These are phyloP conservation scores for Kodamaea neixiangensis DNA, from an alignment of 805 yeast species.

Conservation along the genomic window DNA sequence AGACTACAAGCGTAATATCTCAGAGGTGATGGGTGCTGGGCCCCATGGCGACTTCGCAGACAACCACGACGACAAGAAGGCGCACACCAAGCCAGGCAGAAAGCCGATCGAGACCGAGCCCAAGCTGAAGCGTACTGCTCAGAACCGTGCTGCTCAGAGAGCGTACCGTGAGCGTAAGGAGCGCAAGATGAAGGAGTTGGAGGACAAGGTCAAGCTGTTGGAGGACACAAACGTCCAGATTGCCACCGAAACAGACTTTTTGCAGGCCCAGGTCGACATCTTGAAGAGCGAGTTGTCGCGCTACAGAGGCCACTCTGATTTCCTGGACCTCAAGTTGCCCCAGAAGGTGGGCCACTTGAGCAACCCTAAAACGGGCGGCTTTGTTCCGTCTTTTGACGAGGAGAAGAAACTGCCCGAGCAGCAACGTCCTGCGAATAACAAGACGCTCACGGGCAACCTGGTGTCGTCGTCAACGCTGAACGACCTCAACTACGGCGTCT, in stretches of 20 bases:
- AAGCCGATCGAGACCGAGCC: conserved; percentile 80
- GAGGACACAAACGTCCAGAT: conserved; percentile 73
- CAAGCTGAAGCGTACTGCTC: conserved; percentile 89
- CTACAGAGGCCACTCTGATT: conserved; percentile 46
- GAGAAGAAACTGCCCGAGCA: neutral
- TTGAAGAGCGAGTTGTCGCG: conserved; percentile 70
- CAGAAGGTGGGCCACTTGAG: conserved; percentile 31
- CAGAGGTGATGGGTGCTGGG: conserved; percentile 17
- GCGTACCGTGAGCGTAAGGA: conserved; percentile 96
- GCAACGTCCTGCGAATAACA: conserved; percentile 9
- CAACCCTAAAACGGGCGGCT: conserved; percentile 20
- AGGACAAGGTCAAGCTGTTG: conserved; percentile 68
- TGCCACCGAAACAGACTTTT: conserved; percentile 67
- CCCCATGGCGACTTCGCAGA: neutral
- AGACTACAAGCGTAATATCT: conserved; percentile 34
- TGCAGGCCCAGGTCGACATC: conserved; percentile 74
- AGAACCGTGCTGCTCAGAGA: conserved; percentile 97
- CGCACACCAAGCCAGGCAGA: conserved; percentile 69
- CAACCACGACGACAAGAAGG: conserved; percentile 37
- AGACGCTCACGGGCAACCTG: neutral
- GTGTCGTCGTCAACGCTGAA: conserved; percentile 1
- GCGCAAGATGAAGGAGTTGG: conserved; percentile 79
- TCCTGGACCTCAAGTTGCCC: conserved; percentile 33
- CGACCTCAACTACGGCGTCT: conserved; percentile 2
- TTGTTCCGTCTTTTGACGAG: conserved; percentile 17